Base-by-base conservation (phyloP, 805 yeast genomes). In the Hanseniaspora jakobsenii region DNA sequence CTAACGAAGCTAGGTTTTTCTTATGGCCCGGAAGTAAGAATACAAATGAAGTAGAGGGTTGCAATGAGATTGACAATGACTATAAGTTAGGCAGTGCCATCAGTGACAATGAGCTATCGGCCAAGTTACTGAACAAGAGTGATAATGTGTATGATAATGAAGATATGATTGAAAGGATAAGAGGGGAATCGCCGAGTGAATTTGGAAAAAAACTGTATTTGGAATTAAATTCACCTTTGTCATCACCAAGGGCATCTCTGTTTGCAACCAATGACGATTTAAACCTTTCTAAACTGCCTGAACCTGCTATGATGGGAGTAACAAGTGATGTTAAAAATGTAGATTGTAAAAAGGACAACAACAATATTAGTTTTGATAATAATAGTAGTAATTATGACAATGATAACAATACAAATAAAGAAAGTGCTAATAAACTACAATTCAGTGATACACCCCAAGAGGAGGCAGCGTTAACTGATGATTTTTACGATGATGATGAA, bases 141-240 rank as follows among this genome's bases (percentile, higher is more conserved):
- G n/a, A 24, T 17, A 32, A 26, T 1, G 14, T 38, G 4, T n/a
- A n/a, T n/a, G n/a, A n/a, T n/a, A 10, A 24, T 19, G 29, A 21
- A 1, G 53, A 53, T 21, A 36, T 26, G 3, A 8, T 26, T 9
- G 36, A 41, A 16, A 36, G 14, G 22, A 10, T 5, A 3, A 26
- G 24, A 19, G 17, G 29, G 8, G 36, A 41, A 23, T 41, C 45
- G 7, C 38, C 45, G 4, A 41, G 17, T 32, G 40, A 38, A 14
- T 36, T 57, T 4, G 65, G 65, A 4, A 52, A 54, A 31, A 56
- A 56, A 44, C 53, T 61, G 21, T 61, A 61, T 38, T 51, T 61
- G n/a, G 55, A 56, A 18, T 47, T 61, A 22, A 63, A 63, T 1
- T 60, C 65, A 1, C 64, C 64, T 10, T 49, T 56, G 27, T 54